Conservation (phyloP, 2,329 filamentous ascomycete genomes). For the Sporothrix dimorphospora region DNA sequence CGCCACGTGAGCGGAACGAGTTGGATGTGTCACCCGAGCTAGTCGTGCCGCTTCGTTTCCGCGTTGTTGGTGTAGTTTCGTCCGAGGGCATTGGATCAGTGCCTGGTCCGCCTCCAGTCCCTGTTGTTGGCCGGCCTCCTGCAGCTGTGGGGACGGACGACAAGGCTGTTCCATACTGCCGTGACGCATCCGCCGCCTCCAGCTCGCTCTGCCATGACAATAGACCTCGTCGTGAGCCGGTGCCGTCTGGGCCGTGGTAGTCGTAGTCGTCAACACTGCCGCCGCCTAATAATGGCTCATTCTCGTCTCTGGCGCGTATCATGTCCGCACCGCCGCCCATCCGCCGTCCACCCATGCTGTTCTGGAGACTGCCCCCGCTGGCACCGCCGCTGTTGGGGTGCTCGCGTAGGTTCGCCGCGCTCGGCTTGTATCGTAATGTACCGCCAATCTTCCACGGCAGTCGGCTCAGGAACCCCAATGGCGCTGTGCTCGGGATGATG, state of each 20-base stretch:
- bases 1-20: constrained; percentile 83
- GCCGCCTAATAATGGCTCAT: constrained; percentile 66
- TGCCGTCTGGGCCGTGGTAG: background rate
- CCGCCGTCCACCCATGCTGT: background rate
- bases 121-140: background rate
- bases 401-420: constrained; percentile 86
- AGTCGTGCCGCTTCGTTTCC: constrained; percentile 76
- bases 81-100: constrained; percentile 2
- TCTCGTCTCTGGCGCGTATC: constrained; percentile 52
- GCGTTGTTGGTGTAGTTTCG: constrained; percentile 35
- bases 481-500: constrained; percentile 84
- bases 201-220: constrained; percentile 17
- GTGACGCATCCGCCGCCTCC: constrained; percentile 8
- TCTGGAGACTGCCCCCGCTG: constrained; percentile 38
- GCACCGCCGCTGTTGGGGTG: constrained; percentile 66
- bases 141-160: background rate
- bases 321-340: background rate
- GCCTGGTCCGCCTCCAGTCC: background rate
- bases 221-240: background rate
- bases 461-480: constrained; percentile 80
- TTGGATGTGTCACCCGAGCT: constrained; percentile 81
- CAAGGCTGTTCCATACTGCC: constrained; percentile 21
- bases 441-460: constrained; percentile 85
- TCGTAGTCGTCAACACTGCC: background rate
- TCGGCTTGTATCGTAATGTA: constrained; percentile 84